A percentile compares a stretch with the other conserved stretches of the same genome.
Evolutionary conservation across 1,284 basidiomycete genomes (phyloP).

Genomic region (Porphyrellus sp.): DNA sequence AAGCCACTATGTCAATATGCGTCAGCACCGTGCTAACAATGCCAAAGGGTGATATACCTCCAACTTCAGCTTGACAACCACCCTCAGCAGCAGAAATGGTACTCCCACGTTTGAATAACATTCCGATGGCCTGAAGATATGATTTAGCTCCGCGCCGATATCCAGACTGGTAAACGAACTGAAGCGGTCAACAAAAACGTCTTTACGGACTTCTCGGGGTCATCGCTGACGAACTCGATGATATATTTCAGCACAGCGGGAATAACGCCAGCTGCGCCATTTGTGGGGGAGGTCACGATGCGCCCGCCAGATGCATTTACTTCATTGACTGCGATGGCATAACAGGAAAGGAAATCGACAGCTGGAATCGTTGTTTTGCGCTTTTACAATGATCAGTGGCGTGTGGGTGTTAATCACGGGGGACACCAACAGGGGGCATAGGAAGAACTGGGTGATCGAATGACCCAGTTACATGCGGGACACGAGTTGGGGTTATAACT

Average conservation of each 20-base stretch:
- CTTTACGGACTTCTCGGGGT: constrained; percentile 80
- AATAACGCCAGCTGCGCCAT: constrained; percentile 88
- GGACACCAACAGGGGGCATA: constrained; percentile 66
- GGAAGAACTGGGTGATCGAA: constrained; percentile 83
- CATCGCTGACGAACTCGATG: constrained; percentile 87
- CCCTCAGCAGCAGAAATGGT: constrained; percentile 96
- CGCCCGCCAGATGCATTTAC: constrained; percentile 91
- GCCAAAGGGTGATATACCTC: constrained; percentile 46
- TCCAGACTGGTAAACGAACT: constrained; percentile 41
- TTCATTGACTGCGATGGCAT: constrained; percentile 88
- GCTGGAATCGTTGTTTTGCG: constrained; percentile 86
- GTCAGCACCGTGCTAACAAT: constrained; percentile 3
- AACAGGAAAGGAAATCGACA: constrained; percentile 91
- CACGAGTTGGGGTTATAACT: constrained; percentile 28
- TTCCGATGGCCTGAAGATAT: constrained; percentile 74
- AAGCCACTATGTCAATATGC: constrained; percentile 58
- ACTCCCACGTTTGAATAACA: constrained; percentile 96
- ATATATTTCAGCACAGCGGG: constrained; percentile 90
- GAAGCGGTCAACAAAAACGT: constrained; percentile 86
- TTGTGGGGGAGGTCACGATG: constrained; percentile 93
- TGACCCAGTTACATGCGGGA: constrained; percentile 65
- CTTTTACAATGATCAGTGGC: constrained; percentile 37
- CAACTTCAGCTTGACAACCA: constrained; percentile 84
- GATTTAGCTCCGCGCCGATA: constrained; percentile 2
- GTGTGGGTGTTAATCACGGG: background rate